phyloP scores from a whole-genome alignment of 2,329 filamentous ascomycete species.

The Apiospora aurea region DNA sequence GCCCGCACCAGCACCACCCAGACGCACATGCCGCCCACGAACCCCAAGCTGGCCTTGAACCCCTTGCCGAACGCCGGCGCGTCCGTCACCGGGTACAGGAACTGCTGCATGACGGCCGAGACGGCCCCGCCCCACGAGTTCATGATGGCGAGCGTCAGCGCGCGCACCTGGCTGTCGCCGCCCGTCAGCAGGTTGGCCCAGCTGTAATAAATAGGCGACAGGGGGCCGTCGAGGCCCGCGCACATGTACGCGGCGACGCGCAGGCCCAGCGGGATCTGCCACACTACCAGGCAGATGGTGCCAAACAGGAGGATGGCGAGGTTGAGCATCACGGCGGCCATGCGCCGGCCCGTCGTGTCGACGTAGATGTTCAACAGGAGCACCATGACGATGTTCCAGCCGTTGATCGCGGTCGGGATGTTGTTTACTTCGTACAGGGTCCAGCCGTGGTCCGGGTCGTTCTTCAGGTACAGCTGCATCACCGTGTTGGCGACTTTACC shows the following conservation, averaged over 20 bases:
- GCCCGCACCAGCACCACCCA: conserved; percentile 35
- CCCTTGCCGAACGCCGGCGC: conserved; percentile 41
- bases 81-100: conserved; percentile 43
- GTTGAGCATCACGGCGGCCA: conserved; percentile 42
- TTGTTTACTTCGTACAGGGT: conserved; percentile 41
- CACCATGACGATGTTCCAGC: conserved; percentile 40
- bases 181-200: conserved; percentile 46
- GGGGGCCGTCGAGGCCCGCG: conserved; percentile 44
- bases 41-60: conserved; percentile 40
- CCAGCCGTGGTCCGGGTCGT: conserved; percentile 38
- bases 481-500: conserved; percentile 40
- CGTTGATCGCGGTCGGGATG: conserved; percentile 40
- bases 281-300: conserved; percentile 41
- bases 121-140: conserved; percentile 43
- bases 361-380: conserved; percentile 38
- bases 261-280: conserved; percentile 43
- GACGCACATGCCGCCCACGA: conserved; percentile 36
- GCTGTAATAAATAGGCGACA: conserved; percentile 44
- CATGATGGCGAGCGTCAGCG: conserved; percentile 45
- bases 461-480: conserved; percentile 38
- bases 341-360: conserved; percentile 43
- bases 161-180: conserved; percentile 44
- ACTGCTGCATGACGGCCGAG: conserved; percentile 43
- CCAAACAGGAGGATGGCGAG: conserved; percentile 41
- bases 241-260: conserved; percentile 45